A percentile compares a stretch with the other conserved stretches of the same genome.
phyloP scores from a whole-genome alignment of 1,284 basidiomycete genomes.

The Sanghuangporus baumii region DNA sequence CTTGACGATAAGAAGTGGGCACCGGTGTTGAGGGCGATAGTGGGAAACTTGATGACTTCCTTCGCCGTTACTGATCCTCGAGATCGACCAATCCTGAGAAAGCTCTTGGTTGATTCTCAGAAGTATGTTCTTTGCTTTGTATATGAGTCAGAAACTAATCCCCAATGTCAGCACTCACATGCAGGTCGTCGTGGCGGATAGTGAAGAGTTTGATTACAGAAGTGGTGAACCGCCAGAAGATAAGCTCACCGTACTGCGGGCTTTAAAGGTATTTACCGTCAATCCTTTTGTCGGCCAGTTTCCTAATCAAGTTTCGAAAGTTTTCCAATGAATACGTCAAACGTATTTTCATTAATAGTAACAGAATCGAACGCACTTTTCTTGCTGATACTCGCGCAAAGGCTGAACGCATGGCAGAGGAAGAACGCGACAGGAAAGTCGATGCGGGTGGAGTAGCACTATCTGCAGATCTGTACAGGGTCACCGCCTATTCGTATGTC shows the following conservation, averaged over 20 bases:
- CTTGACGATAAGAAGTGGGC: constrained; percentile 73
- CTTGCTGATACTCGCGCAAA: constrained; percentile 58
- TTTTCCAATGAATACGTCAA: constrained; percentile 71
- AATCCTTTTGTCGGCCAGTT: background rate
- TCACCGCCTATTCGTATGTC: constrained; percentile 58
- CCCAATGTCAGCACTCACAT: constrained; percentile 30
- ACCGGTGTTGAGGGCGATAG: constrained; percentile 56
- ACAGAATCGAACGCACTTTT: constrained; percentile 67
- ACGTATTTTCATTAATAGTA: constrained; percentile 77
- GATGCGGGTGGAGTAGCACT: constrained; percentile 40
- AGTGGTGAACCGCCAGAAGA: constrained; percentile 56
- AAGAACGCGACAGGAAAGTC: constrained; percentile 26
- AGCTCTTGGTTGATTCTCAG: constrained; percentile 47
- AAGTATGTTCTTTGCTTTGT: constrained; percentile 44
- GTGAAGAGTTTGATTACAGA: constrained; percentile 75
- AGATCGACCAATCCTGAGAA: constrained; percentile 62
- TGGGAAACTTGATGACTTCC: constrained; percentile 59
- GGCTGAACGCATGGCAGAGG: constrained; percentile 49
- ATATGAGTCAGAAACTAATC: background rate
- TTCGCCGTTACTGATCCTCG: constrained; percentile 75
- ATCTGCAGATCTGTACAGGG: constrained; percentile 54
- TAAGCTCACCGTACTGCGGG: constrained; percentile 75
- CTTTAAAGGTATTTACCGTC: constrained; percentile 60
- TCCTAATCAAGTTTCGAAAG: constrained; percentile 35
- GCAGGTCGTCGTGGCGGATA: constrained; percentile 58